A percentile compares a stretch with the other conserved stretches of the same genome.
phyloP scores from a whole-genome alignment of 2,329 filamentous ascomycete genomes.

The Epichloe gansuensis region DNA sequence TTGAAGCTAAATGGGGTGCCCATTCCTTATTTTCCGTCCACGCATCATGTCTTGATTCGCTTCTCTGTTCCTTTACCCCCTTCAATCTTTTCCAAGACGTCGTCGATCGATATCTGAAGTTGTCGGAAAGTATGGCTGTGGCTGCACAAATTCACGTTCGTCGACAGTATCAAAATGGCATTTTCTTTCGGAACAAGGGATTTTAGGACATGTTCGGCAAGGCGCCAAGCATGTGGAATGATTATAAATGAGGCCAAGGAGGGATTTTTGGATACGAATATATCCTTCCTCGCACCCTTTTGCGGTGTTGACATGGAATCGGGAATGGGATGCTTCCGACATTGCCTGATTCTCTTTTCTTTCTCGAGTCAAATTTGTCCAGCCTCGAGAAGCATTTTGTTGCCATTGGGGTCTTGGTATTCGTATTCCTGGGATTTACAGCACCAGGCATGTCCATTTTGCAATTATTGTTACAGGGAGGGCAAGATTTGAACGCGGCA shows the following conservation, averaged over 20 bases:
- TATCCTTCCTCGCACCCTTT: too few relatives aligned
- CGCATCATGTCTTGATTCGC: background rate
- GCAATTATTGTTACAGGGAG: background rate
- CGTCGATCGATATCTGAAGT: background rate
- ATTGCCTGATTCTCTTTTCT: too few relatives aligned
- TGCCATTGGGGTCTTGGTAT: slow-evolving; percentile 4
- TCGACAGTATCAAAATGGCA: background rate
- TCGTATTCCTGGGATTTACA: slow-evolving; percentile 6
- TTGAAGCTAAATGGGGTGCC: background rate
- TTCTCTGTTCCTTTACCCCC: background rate
- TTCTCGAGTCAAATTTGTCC: background rate
- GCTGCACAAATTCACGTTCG: background rate
- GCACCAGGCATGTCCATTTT: slow-evolving; percentile 3
- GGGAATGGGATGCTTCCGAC: too few relatives aligned
- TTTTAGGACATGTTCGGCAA: background rate
- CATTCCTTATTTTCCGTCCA: background rate
- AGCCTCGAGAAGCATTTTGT: background rate
- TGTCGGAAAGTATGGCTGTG: background rate
- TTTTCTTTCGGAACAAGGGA: background rate
- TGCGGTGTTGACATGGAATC: too few relatives aligned
- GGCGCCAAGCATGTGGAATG: background rate
- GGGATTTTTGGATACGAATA: background rate
- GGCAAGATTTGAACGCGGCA: background rate
- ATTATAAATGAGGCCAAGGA: background rate
- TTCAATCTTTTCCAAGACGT: background rate